These are phyloP conservation scores for Suhomyces chickasaworum DNA, from an alignment of 1,139 yeast genomes.

Conservation along the genomic window DNA sequence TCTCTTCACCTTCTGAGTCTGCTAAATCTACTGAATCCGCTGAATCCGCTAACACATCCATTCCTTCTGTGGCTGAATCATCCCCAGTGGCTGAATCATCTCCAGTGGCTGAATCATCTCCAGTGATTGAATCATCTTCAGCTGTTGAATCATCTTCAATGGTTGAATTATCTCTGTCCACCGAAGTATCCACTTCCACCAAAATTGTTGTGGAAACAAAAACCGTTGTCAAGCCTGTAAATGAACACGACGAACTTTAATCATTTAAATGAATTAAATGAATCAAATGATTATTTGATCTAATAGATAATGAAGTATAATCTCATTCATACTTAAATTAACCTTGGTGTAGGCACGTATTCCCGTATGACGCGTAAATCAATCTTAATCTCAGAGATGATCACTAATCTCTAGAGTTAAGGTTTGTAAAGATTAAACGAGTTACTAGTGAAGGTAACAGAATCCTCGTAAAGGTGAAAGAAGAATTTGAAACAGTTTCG, in stretches of 20 bases:
- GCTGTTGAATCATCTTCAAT: no score
- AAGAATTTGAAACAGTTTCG: no score
- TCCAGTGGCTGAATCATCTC: no score
- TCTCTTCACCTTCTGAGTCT: no score
- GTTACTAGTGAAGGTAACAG: no score
- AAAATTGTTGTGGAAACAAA: neutral
- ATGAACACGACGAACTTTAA: conserved; percentile 27
- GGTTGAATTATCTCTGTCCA: neutral
- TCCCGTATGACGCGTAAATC: neutral
- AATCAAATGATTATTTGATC: neutral
- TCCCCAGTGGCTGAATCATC: neutral
- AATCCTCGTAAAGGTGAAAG: no score
- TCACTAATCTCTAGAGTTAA: neutral
- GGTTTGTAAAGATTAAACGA: no score
- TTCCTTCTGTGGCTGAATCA: neutral
- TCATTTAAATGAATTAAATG: neutral
- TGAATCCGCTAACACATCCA: neutral
- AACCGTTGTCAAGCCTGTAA: conserved; percentile 4
- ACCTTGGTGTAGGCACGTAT: neutral
- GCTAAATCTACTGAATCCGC: neutral
- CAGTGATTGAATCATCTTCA: no score
- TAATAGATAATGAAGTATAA: neutral
- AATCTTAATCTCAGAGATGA: neutral
- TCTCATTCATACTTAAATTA: neutral
- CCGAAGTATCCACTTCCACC: neutral